Base-by-base conservation (phyloP, 2,329 filamentous ascomycete species). In the Ophiostoma pallidulum region DNA sequence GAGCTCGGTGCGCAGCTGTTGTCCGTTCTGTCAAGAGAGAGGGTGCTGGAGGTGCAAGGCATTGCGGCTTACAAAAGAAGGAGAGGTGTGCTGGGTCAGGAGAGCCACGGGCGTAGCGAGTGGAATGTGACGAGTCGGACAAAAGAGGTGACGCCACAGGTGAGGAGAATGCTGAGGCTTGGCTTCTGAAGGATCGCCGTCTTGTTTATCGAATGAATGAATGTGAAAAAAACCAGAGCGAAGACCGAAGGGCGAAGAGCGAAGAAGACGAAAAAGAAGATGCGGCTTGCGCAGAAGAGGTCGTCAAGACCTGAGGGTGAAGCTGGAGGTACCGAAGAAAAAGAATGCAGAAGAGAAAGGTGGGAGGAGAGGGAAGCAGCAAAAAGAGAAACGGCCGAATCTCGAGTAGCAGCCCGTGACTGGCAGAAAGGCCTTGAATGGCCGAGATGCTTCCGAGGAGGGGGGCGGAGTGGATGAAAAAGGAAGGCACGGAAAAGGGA, bases 371-470 rank as follows among this genome's bases (percentile, higher is more conserved):
- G 24, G 28, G 8, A 10, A 16, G 8, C n/a, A 16, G 19, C 32
- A 19, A 18, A 10, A 38, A 20, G 41, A 20, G 29, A 28, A 28
- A 29, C 4, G 22, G 16, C 4, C 8, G 13, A 37, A 45, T 10
- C n/a, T 12, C 31, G 26, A 12, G n/a, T n/a, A n/a, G n/a, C n/a
- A n/a, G n/a, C n/a, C n/a, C n/a, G n/a, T n/a, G n/a, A n/a, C n/a
- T n/a, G n/a, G n/a, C n/a, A n/a, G n/a, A 12, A 36, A 22, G 32
- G 41, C 26, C 29, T 41, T 38, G 26, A 45, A 45, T 35, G 35
- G 29, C 47, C 47, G 49, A 47, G 45, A 45, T 45, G 44, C 32
- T 41, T 35, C 41, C 38, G 45, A 48, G 35, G 18, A 28, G 39
- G 19, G 3, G 36, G 29, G 24, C 12, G 32, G n/a, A 12, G 29